A percentile compares a stretch with the other conserved stretches of the same genome.
phyloP scores from a whole-genome alignment of 2,329 filamentous ascomycete species.

The Cryphonectria japonica region DNA sequence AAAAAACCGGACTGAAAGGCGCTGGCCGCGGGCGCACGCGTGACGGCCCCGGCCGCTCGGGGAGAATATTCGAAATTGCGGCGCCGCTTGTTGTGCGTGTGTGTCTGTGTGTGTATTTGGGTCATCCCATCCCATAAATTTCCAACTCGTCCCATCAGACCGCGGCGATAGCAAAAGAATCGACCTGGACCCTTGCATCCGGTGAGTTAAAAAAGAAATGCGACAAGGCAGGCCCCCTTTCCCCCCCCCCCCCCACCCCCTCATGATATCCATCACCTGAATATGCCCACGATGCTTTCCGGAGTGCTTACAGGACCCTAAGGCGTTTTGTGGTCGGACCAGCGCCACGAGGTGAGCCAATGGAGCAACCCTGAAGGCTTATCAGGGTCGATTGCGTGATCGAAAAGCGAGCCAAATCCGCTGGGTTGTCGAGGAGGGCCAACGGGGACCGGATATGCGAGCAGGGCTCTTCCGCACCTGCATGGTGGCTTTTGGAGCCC shows the following conservation, averaged over 20 bases:
- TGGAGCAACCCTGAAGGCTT: conserved; percentile 11
- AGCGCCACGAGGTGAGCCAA: neutral
- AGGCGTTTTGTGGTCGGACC: neutral
- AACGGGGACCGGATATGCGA: neutral
- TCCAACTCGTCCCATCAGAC: neutral
- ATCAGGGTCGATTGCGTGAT: conserved; percentile 28
- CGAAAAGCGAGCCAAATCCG: conserved; percentile 13
- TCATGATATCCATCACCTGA: neutral
- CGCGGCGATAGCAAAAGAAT: conserved; percentile 4
- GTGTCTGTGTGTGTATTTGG: too few species aligned
- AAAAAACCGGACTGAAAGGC: neutral
- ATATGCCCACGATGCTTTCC: conserved; percentile 12
- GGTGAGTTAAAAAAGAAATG: neutral
- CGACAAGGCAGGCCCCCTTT: too few species aligned
- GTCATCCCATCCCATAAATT: neutral
- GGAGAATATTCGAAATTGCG: conserved; percentile 8
- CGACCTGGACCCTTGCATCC: neutral
- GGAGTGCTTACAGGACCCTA: conserved; percentile 1
- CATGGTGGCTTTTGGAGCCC: conserved; percentile 6
- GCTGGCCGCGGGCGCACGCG: neutral
- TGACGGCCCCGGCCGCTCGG: conserved; percentile 1
- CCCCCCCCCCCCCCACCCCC: too few species aligned
- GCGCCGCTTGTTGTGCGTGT: neutral
- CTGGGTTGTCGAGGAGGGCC: conserved; percentile 13
- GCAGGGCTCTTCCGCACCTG: conserved; percentile 15